Base-by-base conservation (phyloP, 441 rosid genomes). In the Eruca vesicaria region DNA sequence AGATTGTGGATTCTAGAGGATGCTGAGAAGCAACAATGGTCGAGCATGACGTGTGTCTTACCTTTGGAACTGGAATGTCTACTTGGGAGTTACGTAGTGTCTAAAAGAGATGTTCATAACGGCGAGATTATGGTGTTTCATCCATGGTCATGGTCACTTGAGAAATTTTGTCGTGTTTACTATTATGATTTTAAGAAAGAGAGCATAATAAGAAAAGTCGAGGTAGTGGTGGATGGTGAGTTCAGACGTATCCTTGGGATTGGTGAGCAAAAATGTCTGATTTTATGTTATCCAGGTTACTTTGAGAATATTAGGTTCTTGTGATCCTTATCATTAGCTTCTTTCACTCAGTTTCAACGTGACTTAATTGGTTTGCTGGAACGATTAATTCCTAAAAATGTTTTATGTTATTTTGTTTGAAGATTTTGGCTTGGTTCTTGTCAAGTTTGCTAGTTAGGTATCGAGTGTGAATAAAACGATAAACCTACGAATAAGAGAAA, bases 1-100 rank as follows among this genome's bases (percentile, higher is more conserved):
- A 23, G 32, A n/a, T n/a, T 68, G 61, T 68, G 63, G 72, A 56
- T 56, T 68, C 20, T 33, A 9, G 72, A 66, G 16, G 70, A 48
- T 66, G 43, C 29, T 66, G 60, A 66, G 29, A 66, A 50, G 6
- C 60, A 31, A 1, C 8, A 68, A 6, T 33, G 35, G 63, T 68
- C 53, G 33, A 36, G 18, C 1, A 21, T 35, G 50, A 33, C 15
- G 20, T 53, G 5, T 53, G 10, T 0, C 6, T 23, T 52, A 7
- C 14, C 60, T 50, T 68, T 0, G 8, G 4, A 32, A 9, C 5
- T 59, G 61, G 0, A 32, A 12, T 7, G 19, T 32, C 20, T 33
- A 20, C 33, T 20, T 32, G 72, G 33, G 10, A 1, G 10, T 32
- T 3, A 14, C 62, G 33, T 2, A 12, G 10, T 11, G 9, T 9